Percentiles rank a stretch among this genome's conserved stretches.
phyloP scores from a whole-genome alignment of 148 eudicot species.

The Polygonum aviculare region DNA sequence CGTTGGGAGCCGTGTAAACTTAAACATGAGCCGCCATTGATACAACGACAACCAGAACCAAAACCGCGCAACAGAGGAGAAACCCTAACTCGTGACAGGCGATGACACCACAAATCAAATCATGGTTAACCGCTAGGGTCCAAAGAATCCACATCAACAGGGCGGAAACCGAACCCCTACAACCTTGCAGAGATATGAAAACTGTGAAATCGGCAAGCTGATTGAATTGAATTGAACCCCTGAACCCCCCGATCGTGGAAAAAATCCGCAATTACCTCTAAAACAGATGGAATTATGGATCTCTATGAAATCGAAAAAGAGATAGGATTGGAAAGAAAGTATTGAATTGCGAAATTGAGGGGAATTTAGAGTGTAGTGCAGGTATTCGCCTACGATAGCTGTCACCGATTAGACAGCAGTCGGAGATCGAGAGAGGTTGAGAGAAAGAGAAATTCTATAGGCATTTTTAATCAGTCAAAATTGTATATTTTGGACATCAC shows the following conservation, averaged over 20 bases:
- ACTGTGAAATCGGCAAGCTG: background rate
- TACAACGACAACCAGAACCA: slow-evolving; percentile 6
- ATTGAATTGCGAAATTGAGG: background rate
- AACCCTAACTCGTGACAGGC: background rate
- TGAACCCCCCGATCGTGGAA: background rate
- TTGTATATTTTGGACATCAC: no score
- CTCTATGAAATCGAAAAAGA: background rate
- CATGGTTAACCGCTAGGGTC: background rate
- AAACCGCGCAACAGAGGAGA: background rate
- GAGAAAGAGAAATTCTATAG: background rate
- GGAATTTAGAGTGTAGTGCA: slow-evolving; percentile 14
- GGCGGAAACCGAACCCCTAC: background rate
- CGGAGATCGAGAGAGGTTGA: slow-evolving; percentile 1
- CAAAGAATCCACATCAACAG: background rate
- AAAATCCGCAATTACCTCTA: background rate
- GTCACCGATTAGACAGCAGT: slow-evolving; percentile 15
- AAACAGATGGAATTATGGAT: background rate
- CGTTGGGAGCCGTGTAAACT: slow-evolving; percentile 23
- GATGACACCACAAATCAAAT: background rate
- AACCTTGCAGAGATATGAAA: background rate
- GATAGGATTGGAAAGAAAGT: slow-evolving; percentile 1
- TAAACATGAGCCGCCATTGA: slow-evolving; percentile 60
- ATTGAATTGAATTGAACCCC: background rate
- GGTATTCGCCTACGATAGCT: slow-evolving; percentile 20
- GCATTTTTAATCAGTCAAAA: no score